A percentile compares a stretch with the other conserved stretches of the same genome.
phyloP scores from a whole-genome alignment of 768 basidiomycete species.

The Rhodotorula babjevae region DNA sequence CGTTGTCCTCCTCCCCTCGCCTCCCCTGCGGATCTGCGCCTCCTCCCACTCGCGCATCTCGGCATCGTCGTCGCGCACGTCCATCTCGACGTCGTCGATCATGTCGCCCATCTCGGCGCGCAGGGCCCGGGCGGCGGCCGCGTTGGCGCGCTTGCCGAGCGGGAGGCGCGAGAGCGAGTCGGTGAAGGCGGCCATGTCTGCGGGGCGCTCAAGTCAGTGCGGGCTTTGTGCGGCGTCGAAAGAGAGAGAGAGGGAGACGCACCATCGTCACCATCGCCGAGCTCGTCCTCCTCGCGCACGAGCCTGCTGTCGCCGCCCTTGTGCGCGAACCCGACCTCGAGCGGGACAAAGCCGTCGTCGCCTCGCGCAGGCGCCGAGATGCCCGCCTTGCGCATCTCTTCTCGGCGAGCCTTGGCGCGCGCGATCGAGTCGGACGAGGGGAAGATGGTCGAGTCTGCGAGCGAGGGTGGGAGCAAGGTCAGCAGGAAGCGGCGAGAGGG shows the following conservation, averaged over 20 bases:
- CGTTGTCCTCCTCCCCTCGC: conserved; percentile 31
- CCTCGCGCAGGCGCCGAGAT: background rate
- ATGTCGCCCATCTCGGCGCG: conserved; percentile 48
- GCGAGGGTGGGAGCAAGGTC: background rate
- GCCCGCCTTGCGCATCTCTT: conserved; percentile 43
- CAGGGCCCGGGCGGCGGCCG: conserved; percentile 45
- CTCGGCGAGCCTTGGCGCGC: conserved; percentile 47
- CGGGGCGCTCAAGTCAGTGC: background rate
- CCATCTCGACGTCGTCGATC: conserved; percentile 50
- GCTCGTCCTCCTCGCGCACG: conserved; percentile 51
- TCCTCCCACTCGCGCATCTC: conserved; percentile 44
- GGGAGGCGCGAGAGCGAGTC: conserved; percentile 40
- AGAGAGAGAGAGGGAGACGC: background rate
- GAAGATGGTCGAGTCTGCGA: conserved; percentile 40
- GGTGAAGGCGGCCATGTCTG: conserved; percentile 36
- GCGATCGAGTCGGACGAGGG: conserved; percentile 48
- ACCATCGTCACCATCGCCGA: conserved; percentile 43
- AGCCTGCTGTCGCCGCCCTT: conserved; percentile 49
- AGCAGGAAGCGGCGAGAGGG: background rate
- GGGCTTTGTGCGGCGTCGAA: too few species aligned
- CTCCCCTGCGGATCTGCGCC: conserved; percentile 48
- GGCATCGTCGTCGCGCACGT: conserved; percentile 48
- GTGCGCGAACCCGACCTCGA: conserved; percentile 45
- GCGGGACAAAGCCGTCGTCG: conserved; percentile 47
- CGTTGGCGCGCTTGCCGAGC: conserved; percentile 48